These are phyloP conservation scores for Skeletonema costatum DNA, from an alignment of 108 stramenopile genomes.

Conservation along the genomic window DNA sequence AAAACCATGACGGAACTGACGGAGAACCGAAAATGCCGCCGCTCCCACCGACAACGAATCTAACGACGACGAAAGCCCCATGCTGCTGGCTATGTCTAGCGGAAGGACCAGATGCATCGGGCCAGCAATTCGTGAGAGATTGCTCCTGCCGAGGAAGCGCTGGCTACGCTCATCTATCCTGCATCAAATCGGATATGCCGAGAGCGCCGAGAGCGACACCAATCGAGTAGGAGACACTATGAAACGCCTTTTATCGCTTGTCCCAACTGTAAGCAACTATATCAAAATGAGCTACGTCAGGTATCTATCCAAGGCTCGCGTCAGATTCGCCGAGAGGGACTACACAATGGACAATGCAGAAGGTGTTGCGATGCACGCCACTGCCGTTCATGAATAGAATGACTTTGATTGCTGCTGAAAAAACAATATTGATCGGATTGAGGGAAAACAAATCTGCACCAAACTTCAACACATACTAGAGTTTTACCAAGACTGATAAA, in stretches of 20 bases:
- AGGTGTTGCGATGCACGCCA: background rate
- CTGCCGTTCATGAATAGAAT: background rate
- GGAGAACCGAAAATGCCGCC: too few species aligned
- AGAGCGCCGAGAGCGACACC: background rate
- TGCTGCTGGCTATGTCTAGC: background rate
- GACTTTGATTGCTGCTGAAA: background rate
- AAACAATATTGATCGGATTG: background rate
- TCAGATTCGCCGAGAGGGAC: background rate
- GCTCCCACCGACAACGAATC: too few species aligned
- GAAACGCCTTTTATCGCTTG: background rate
- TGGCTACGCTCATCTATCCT: background rate
- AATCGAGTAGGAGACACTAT: background rate
- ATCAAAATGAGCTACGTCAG: background rate
- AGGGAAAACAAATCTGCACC: background rate
- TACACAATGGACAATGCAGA: background rate
- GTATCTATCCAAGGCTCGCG: background rate
- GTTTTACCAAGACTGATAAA: background rate
- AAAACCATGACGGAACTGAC: too few species aligned
- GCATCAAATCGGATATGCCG: background rate
- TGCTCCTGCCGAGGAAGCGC: background rate
- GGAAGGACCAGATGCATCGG: background rate
- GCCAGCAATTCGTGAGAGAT: background rate
- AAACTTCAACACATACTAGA: background rate
- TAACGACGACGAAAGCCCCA: background rate
- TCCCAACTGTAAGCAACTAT: background rate